Evolutionary conservation across 2,329 filamentous ascomycete genomes (phyloP), one percentile per base, ranked within the genome.

Genomic region (Domatiomyces catenatus): DNA sequence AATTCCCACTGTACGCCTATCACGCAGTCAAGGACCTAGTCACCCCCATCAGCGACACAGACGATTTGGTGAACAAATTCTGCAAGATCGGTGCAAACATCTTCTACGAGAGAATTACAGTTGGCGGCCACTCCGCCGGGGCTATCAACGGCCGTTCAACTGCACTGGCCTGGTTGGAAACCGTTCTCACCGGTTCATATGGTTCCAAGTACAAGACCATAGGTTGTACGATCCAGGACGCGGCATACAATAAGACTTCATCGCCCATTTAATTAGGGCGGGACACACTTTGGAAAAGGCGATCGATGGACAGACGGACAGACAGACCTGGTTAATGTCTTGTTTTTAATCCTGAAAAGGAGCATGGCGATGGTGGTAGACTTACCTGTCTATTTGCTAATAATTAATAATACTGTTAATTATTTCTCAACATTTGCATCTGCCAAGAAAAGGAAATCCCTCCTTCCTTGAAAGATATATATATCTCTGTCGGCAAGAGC

Each of bases 1-100:
- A 62, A 8, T 71, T 75, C 58, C 74, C 74, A 0, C 48, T 76
- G 5, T 72, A 72, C 52, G 58, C 73, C 2, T 76, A 76, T 60
- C 76, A 76, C 53, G 69, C 72, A 0, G 65, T 70, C 17, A 52
- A 58, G 2, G 74, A 77, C 39, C 67, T 75, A 49, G 61, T 73
- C 47, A 70, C 66, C 6, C 61, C 64, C 2, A 62, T 73, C 2
- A 61, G 56, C 3, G 68, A 71, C 26, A 74, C 69, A 2, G 72
- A 76, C 49, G 61, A 53, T 0, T 56, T 75, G 17, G 65, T 74
- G 0, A 49, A 63, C 0, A 56, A 60, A 12, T 74, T 71, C 50
- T 75, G 72, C 50, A 54, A 49, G 0, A 61, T 57, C 3, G 69
- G 69, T 2, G 69, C 64, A 0, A 65, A 65, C 2, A 67, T 76